A percentile compares a stretch with the other conserved stretches of the same genome.
Conservation (phyloP, 257 asterid genomes). For the Fraxinus americana region DNA sequence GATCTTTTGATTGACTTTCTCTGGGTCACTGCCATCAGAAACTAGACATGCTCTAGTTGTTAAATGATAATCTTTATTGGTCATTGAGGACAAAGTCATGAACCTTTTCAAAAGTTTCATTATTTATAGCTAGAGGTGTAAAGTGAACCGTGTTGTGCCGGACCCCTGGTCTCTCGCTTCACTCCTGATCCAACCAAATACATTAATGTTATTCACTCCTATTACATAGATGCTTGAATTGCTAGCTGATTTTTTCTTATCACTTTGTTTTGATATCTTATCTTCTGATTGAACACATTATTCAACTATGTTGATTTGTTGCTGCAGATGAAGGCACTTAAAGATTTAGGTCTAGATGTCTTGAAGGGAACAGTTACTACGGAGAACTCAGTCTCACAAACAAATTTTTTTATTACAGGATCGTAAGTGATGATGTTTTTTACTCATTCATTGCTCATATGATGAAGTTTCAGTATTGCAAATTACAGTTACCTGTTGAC, state of each 20-base stretch:
- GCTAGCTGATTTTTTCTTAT: neutral
- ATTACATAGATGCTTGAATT: neutral
- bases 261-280: constrained; percentile 2
- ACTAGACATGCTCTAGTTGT: too few relatives aligned
- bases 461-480: neutral
- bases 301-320: constrained; percentile 18
- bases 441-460: constrained; percentile 16
- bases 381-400: constrained; percentile 71
- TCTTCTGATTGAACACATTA: constrained; percentile 19
- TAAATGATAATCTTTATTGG: too few relatives aligned
- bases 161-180: neutral
- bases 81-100: too few relatives aligned
- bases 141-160: too few relatives aligned
- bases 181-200: neutral
- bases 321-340: constrained; percentile 91
- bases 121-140: too few relatives aligned
- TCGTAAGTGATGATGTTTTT: constrained; percentile 48
- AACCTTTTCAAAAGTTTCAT: too few relatives aligned
- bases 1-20: too few relatives aligned
- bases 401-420: constrained; percentile 73
- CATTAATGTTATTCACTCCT: neutral
- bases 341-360: constrained; percentile 93
- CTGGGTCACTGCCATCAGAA: too few relatives aligned
- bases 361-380: constrained; percentile 86
- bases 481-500: constrained; percentile 8